Base-by-base conservation (phyloP, 208 protist genomes). In the Leishmania tarentolae region DNA sequence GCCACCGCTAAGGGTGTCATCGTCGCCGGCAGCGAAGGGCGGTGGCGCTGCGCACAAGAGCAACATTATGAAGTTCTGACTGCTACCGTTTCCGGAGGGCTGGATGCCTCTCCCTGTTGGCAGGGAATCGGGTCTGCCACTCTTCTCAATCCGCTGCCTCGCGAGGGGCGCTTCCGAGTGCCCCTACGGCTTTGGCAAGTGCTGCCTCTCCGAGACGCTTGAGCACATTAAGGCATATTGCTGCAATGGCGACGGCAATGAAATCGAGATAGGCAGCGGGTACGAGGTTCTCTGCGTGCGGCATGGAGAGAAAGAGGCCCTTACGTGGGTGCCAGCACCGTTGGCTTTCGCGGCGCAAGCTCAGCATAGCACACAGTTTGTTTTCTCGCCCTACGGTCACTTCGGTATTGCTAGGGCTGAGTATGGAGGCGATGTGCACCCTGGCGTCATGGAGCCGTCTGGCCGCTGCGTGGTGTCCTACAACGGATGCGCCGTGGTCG, bases 391-490 rank as follows among this genome's bases (percentile, higher is more conserved):
- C 19, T 80, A 87, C 77, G 84, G 80, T 15, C 85, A 76, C 31
- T 90, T 86, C 59, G 84, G 78, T 17, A 82, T 93, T 8, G 83
- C 65, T 28, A 88, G 90, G 35, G 90, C 90, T 19, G 66, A 84
- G 56, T 57, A 86, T 3, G 86, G 90, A 28, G 82, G 53, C 28
- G 76, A 79, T 7, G 74, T 90, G n/a, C 86, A 90, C 61, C 78
- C 88, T 11, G 90, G 90, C 56, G 77, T 90, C 35, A 74, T 83
- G 76, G 86, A 90, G 81, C 84, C 86, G 47, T 83, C 86, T 3
- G 88, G 87, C 9, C 86, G 90, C 79, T 93, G 90, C 66, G 80
- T 93, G 3, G 75, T 93, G 11, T 88, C 90, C 35, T 93, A 92
- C 82, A 86, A 84, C 35, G 90, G 90, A 28, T n/a, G 57, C 56